Percentiles rank a stretch among this genome's conserved stretches.
Evolutionary conservation across 2,329 filamentous ascomycete species (phyloP).

Genomic region (Teratosphaeria zuluensis): DNA sequence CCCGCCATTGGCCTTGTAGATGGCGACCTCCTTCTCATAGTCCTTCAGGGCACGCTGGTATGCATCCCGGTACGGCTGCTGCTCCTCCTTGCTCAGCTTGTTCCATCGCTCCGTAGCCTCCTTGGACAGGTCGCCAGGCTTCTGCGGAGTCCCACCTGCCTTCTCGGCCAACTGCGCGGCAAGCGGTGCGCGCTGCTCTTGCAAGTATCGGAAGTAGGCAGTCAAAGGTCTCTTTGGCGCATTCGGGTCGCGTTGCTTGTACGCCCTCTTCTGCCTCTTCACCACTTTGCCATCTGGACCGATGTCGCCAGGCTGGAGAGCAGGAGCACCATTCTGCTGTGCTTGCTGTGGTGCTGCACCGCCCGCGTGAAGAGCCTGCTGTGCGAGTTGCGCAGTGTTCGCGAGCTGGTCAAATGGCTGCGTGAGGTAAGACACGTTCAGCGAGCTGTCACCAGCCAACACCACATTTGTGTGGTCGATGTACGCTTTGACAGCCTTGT

Average conservation of each 20-base stretch:
- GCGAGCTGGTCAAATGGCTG: slow-evolving; percentile 21
- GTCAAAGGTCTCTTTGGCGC: slow-evolving; percentile 90
- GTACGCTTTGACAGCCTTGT: slow-evolving; percentile 72
- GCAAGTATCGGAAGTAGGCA: slow-evolving; percentile 91
- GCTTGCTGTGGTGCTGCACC: slow-evolving; percentile 2
- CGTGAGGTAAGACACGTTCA: slow-evolving; percentile 22
- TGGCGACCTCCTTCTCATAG: slow-evolving; percentile 46
- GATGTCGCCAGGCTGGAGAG: neutral
- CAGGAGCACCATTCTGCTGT: neutral
- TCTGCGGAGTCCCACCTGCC: slow-evolving; percentile 50
- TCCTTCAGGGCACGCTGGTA: slow-evolving; percentile 48
- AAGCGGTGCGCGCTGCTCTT: slow-evolving; percentile 75
- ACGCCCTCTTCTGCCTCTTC: slow-evolving; percentile 24
- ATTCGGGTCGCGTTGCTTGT: slow-evolving; percentile 65
- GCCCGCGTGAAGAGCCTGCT: slow-evolving; percentile 8
- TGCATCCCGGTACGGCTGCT: slow-evolving; percentile 54
- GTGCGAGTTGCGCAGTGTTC: slow-evolving; percentile 14
- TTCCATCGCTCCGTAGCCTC: slow-evolving; percentile 83
- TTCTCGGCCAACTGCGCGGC: slow-evolving; percentile 50
- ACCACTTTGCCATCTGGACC: slow-evolving; percentile 16
- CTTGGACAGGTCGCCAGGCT: slow-evolving; percentile 74
- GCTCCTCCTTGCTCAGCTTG: slow-evolving; percentile 63
- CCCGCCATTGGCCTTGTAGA: slow-evolving; percentile 45
- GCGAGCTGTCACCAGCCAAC: slow-evolving; percentile 42
- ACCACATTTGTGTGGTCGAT: slow-evolving; percentile 81